Conservation (phyloP, 2,329 filamentous ascomycete species). For the Diaporthe nobilis region DNA sequence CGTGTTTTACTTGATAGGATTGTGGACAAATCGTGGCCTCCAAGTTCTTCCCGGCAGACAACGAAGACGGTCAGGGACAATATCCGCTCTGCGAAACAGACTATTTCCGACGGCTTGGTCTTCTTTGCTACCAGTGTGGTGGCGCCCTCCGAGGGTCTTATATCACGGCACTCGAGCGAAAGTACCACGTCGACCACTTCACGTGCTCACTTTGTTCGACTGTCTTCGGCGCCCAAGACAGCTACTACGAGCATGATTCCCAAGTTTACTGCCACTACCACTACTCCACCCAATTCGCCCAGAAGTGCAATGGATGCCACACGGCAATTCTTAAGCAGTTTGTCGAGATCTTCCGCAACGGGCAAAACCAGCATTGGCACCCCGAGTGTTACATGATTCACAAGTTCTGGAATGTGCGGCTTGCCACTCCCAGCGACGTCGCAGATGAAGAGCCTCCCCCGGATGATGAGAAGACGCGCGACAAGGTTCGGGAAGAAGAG, state of each 20-base stretch:
- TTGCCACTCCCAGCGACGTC: slow-evolving; percentile 73
- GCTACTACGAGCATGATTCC: slow-evolving; percentile 98
- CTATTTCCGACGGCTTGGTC: slow-evolving; percentile 92
- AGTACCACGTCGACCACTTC: slow-evolving; percentile 99
- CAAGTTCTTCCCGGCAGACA: slow-evolving; percentile 98
- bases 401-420: slow-evolving; percentile 98
- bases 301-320: slow-evolving; percentile 95
- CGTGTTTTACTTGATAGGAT: slow-evolving; percentile 71
- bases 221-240: slow-evolving; percentile 98
- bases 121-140: slow-evolving; percentile 93
- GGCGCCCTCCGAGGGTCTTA: slow-evolving; percentile 95
- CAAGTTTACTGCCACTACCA: slow-evolving; percentile 99
- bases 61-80: slow-evolving; percentile 86
- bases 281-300: slow-evolving; percentile 97
- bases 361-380: slow-evolving; percentile 99
- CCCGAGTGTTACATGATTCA: slow-evolving; percentile 99
- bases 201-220: slow-evolving; percentile 97
- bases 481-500: slow-evolving; percentile 85
- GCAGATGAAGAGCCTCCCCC: slow-evolving; percentile 57
- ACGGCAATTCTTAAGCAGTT: slow-evolving; percentile 99
- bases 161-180: slow-evolving; percentile 96
- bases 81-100: slow-evolving; percentile 98
- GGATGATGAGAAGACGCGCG: slow-evolving; percentile 74
- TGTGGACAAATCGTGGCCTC: slow-evolving; percentile 97
- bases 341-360: slow-evolving; percentile 98